Conservation (phyloP, 2,329 filamentous ascomycete species). For the Neocucurbitaria cava region DNA sequence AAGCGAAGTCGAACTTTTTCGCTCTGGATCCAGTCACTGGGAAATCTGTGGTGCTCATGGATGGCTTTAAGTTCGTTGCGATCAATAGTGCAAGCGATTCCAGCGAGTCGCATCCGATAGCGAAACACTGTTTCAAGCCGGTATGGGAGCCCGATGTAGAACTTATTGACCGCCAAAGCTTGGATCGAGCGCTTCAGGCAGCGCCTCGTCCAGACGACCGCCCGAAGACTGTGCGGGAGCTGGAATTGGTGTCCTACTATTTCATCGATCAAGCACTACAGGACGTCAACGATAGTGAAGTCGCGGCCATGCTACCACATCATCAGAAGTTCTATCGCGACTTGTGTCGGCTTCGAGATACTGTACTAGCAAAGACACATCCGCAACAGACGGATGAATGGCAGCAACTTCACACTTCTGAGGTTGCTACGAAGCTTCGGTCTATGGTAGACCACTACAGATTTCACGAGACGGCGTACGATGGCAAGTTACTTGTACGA, state of each 20-base stretch:
- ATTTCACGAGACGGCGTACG: conserved; percentile 14
- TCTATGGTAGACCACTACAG: conserved; percentile 13
- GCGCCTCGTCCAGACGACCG: conserved; percentile 10
- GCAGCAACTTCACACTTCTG: conserved; percentile 9
- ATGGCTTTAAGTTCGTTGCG: conserved; percentile 20
- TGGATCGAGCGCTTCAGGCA: conserved; percentile 13
- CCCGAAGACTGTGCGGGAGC: conserved; percentile 11
- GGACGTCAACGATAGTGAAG: conserved; percentile 5
- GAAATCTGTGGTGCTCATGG: conserved; percentile 14
- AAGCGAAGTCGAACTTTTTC: conserved; percentile 12
- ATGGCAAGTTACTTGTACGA: conserved; percentile 19
- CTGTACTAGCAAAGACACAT: conserved; percentile 8
- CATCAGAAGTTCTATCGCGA: conserved; percentile 16
- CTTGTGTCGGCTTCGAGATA: conserved; percentile 8
- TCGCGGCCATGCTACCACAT: conserved; percentile 14
- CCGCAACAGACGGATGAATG: conserved; percentile 21
- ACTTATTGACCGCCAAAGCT: conserved; percentile 7
- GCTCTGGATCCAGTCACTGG: conserved; percentile 12
- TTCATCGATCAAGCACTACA: conserved; percentile 14
- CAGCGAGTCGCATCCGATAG: background rate
- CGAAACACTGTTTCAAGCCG: conserved; percentile 15
- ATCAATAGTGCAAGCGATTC: conserved; percentile 3
- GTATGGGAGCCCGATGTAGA: conserved; percentile 21
- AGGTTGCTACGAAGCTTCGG: conserved; percentile 8
- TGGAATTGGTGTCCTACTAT: conserved; percentile 19